phyloP scores from a whole-genome alignment of 495 filamentous ascomycete species.

The Penicillium flavigenum region DNA sequence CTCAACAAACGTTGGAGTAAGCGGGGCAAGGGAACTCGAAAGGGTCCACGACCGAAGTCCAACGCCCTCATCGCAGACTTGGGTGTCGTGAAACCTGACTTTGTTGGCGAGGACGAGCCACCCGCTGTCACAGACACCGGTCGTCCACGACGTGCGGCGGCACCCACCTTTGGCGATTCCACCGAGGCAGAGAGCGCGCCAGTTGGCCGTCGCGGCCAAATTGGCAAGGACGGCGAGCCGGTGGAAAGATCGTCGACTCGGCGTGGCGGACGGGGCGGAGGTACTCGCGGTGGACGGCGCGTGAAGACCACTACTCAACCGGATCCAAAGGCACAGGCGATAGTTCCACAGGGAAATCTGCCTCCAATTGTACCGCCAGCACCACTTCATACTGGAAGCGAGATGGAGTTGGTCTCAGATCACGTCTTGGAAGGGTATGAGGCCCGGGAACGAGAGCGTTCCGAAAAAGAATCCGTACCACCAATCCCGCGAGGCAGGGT shows the following conservation, averaged over 20 bases:
- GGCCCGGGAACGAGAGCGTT: slow-evolving; percentile 24
- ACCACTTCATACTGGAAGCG: slow-evolving; percentile 25
- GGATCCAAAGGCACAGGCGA: slow-evolving; percentile 30
- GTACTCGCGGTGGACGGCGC: slow-evolving; percentile 38
- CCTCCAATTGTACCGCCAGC: slow-evolving; percentile 22
- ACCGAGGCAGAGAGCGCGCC: slow-evolving; percentile 49
- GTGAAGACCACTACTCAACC: slow-evolving; percentile 36
- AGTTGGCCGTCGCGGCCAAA: slow-evolving; percentile 48
- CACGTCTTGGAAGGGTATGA: slow-evolving; percentile 24
- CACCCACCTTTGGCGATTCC: slow-evolving; percentile 67
- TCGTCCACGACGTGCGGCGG: slow-evolving; percentile 66
- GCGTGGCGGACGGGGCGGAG: slow-evolving; percentile 47
- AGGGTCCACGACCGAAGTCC: slow-evolving; percentile 61
- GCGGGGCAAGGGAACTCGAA: slow-evolving; percentile 53
- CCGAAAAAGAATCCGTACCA: slow-evolving; percentile 29
- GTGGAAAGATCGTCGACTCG: slow-evolving; percentile 56
- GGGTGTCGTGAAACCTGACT: slow-evolving; percentile 55
- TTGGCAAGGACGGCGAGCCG: slow-evolving; percentile 50
- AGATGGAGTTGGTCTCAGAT: slow-evolving; percentile 37
- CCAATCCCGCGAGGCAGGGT: slow-evolving; percentile 30
- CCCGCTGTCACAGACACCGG: slow-evolving; percentile 65
- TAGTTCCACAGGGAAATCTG: slow-evolving; percentile 20
- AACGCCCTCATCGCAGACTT: slow-evolving; percentile 76
- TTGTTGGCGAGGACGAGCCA: slow-evolving; percentile 54
- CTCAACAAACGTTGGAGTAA: slow-evolving; percentile 68